Base-by-base conservation (phyloP, 805 yeast genomes). In the Huiozyma naganishii region DNA sequence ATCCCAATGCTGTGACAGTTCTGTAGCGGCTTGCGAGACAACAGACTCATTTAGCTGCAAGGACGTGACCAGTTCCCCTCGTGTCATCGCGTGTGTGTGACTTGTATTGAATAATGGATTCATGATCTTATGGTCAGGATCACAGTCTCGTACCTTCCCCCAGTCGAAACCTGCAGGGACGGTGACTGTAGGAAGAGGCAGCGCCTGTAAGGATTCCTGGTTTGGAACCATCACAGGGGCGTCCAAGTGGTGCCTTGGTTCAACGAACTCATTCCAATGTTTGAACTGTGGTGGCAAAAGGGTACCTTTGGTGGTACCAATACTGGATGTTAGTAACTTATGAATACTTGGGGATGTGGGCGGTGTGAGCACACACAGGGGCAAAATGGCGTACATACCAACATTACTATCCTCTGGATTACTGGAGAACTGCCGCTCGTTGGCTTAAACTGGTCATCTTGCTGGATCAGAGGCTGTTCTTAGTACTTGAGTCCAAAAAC, bases 171-270 rank as follows among this genome's bases (percentile, higher is more conserved):
- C 29, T 1, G 37, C 27, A 11, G 54, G 49, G 4, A 69, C 44
- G 1, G 45, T 36, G 0, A 68, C 55, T 12, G 45, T 43, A 6
- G 73, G 73, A 27, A 67, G 46, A 6, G 59, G 49, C 7, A 50
- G 46, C 29, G 36, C 27, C 40, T 57, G 59, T 34, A 59, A 42
- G 5, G 61, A 54, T 27, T 51, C 62, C 8, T 48, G 49, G 42
- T 57, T 50, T 4, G 42, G 43, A 1, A 52, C 43, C 8, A 49
- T 45, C n/a, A 49, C 39, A 4, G 62, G 57, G 3, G 53, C 48
- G 44, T 69, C 73, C 36, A 74, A 48, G 13, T 66, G 59, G 56
- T 74, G 79, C 48, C 79, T 70, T 30, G 78, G 76, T 27, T 65
- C 62, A 35, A 62, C 66, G n/a, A 54, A 49, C 12, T 71, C 74